These are phyloP conservation scores for Steccherinum ochraceum DNA, from an alignment of 768 basidiomycete genomes.

Conservation along the genomic window DNA sequence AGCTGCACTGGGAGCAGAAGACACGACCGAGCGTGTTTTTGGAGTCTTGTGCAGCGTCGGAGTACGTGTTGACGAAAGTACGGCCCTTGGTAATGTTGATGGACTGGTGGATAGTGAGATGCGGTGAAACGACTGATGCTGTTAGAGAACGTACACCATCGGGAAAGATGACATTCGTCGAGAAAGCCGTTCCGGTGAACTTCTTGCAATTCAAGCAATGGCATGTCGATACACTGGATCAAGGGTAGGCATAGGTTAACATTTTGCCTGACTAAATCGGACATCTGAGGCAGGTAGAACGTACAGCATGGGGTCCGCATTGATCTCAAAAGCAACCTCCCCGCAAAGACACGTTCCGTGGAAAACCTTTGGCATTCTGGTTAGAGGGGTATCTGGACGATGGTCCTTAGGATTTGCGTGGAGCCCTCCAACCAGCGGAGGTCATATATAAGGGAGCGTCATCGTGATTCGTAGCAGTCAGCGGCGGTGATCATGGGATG, in stretches of 20 bases:
- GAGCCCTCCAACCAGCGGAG: too few relatives aligned
- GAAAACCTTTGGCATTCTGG: neutral
- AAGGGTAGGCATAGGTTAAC: neutral
- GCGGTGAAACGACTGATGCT: neutral
- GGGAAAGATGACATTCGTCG: constrained; percentile 1
- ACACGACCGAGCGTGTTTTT: neutral
- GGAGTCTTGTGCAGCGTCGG: neutral
- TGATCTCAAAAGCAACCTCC: neutral
- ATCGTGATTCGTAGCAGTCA: too few relatives aligned
- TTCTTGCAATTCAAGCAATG: constrained; percentile 1
- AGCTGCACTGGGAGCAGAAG: constrained; percentile 1
- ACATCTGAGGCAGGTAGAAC: neutral
- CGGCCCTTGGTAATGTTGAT: neutral
- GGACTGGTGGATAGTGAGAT: neutral
- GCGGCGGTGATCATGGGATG: too few relatives aligned
- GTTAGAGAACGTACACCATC: constrained; percentile 1
- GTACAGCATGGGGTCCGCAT: neutral
- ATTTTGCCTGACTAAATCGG: too few relatives aligned
- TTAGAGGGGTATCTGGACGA: too few relatives aligned
- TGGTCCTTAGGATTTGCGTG: too few relatives aligned
- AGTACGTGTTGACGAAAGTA: neutral
- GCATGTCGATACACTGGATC: neutral
- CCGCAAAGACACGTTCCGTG: constrained; percentile 1
- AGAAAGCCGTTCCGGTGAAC: neutral
- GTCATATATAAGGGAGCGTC: too few relatives aligned